A percentile compares a stretch with the other conserved stretches of the same genome.
Conservation (phyloP, 2,329 filamentous ascomycete species). For the Gaeumannomyces sp. region DNA sequence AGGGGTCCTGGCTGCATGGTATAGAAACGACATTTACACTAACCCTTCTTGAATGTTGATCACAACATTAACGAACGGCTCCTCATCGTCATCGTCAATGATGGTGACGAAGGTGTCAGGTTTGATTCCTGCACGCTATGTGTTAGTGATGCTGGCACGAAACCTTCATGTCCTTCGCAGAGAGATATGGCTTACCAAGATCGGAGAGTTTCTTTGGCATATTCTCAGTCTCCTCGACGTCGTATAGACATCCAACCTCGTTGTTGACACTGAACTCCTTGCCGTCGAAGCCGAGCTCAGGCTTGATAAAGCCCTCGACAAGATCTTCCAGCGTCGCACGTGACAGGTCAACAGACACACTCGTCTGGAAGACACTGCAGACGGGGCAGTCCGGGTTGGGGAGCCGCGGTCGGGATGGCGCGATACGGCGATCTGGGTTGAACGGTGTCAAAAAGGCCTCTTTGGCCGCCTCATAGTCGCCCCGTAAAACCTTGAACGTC, state of each 20-base stretch:
- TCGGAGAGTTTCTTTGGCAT: constrained; percentile 72
- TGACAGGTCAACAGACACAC: constrained; percentile 60
- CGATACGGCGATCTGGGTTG: constrained; percentile 50
- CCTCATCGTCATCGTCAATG: constrained; percentile 72
- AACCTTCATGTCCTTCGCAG: too few relatives aligned
- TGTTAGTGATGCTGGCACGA: too few relatives aligned
- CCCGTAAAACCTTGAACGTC: constrained; percentile 80
- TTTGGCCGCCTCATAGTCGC: constrained; percentile 63
- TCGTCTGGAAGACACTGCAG: constrained; percentile 68
- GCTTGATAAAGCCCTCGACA: constrained; percentile 66
- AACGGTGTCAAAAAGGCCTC: constrained; percentile 81
- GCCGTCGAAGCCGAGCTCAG: constrained; percentile 68
- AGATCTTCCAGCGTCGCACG: constrained; percentile 73
- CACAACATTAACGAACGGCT: constrained; percentile 73
- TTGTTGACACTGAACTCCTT: constrained; percentile 72
- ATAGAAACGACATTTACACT: constrained; percentile 19
- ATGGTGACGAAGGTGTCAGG: constrained; percentile 73
- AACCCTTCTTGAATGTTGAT: constrained; percentile 62
- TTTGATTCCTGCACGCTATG: constrained; percentile 48
- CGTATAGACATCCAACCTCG: constrained; percentile 74
- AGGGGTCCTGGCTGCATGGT: constrained; percentile 19
- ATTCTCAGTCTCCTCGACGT: constrained; percentile 83
- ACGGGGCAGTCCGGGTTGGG: constrained; percentile 81
- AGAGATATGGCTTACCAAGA: constrained; percentile 45
- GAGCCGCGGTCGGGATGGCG: constrained; percentile 46